These are phyloP conservation scores for Annulohypoxylon stygium DNA, from an alignment of 495 filamentous ascomycete species.

Conservation along the genomic window DNA sequence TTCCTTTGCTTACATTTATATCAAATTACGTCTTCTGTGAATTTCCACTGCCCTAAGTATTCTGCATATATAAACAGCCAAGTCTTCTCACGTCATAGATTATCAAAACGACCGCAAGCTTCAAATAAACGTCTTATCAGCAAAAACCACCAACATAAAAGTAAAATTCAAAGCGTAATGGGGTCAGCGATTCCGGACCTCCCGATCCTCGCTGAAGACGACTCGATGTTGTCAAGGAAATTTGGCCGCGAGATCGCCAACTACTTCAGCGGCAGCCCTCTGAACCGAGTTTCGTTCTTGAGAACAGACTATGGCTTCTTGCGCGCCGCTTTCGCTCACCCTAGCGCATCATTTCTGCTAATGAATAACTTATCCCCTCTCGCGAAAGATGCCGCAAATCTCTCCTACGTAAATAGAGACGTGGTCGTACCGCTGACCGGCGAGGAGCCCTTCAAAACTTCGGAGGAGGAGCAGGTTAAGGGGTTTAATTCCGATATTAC, in stretches of 20 bases:
- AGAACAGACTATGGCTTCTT: constrained; percentile 85
- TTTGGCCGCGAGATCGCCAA: constrained; percentile 94
- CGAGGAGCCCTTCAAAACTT: constrained; percentile 73
- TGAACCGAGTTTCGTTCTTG: constrained; percentile 83
- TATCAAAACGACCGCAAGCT: background rate
- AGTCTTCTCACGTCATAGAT: background rate
- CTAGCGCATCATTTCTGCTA: constrained; percentile 77
- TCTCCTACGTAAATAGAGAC: constrained; percentile 72
- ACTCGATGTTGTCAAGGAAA: constrained; percentile 86
- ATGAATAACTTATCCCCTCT: constrained; percentile 85
- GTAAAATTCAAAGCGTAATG: constrained; percentile 39
- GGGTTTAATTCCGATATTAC: constrained; percentile 77
- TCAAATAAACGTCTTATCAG: background rate
- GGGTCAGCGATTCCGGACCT: constrained; percentile 56
- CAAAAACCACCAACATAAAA: constrained; percentile 2
- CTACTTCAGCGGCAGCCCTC: constrained; percentile 86
- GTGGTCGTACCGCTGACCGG: constrained; percentile 79
- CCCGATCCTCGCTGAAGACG: constrained; percentile 67
- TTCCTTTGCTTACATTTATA: background rate
- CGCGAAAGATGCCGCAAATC: constrained; percentile 64
- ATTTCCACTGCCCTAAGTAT: background rate
- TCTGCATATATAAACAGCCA: constrained; percentile 4
- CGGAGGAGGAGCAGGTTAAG: constrained; percentile 79
- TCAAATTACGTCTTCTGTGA: constrained; percentile 6
- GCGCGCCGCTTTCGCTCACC: constrained; percentile 78